Percentiles rank a stretch among this genome's conserved stretches.
Conservation (phyloP, 805 yeast species). For the Saccharomycopsis oosterbeekiorum region DNA sequence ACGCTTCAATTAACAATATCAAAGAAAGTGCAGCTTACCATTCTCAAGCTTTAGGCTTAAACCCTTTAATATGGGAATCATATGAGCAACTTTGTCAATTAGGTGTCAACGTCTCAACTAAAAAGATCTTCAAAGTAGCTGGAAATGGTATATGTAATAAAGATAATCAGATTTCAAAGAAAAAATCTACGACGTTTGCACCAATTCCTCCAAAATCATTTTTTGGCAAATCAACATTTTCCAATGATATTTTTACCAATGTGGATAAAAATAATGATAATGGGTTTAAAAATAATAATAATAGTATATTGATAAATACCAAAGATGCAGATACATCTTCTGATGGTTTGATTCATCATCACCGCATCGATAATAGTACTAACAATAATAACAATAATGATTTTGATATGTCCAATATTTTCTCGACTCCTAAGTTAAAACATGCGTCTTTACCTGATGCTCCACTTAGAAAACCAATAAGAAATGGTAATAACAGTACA, state of each 20-base stretch:
- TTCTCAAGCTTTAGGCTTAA: constrained; percentile 56
- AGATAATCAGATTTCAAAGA: background rate
- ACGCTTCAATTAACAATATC: constrained; percentile 45
- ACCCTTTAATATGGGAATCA: constrained; percentile 84
- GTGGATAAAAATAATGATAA: constrained; percentile 2
- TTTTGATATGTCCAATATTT: constrained; percentile 21
- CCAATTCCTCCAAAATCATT: constrained; percentile 11
- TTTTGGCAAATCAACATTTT: constrained; percentile 2
- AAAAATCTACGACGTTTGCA: background rate
- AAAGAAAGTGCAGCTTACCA: constrained; percentile 59
- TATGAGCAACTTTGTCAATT: constrained; percentile 62
- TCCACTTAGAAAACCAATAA: constrained; percentile 29
- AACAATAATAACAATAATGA: background rate
- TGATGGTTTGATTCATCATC: background rate
- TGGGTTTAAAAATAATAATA: constrained; percentile 3
- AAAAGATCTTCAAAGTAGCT: constrained; percentile 35
- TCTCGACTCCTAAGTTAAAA: constrained; percentile 34
- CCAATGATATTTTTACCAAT: background rate
- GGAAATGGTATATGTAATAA: background rate
- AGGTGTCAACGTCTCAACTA: constrained; percentile 61
- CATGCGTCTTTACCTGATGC: constrained; percentile 30
- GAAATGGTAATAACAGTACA: constrained; percentile 20
- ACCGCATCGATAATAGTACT: background rate
- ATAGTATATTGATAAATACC: background rate
- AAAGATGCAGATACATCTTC: background rate